Evolutionary conservation across 768 basidiomycete genomes (phyloP), one percentile per base, ranked within the genome.

Genomic region (Cubamyces lactineus): DNA sequence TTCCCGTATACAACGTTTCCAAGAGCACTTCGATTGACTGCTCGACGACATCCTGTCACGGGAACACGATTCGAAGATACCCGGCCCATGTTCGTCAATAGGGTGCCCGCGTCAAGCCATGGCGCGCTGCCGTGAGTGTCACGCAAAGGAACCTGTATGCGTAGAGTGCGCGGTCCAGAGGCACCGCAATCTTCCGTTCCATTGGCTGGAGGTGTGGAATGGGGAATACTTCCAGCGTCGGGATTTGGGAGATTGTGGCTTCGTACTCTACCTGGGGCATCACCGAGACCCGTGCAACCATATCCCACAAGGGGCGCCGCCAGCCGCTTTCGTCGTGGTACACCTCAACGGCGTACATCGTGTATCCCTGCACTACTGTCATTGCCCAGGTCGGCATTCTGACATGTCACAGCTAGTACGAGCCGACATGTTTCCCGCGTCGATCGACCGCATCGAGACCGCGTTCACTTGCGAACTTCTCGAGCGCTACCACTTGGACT

Each of bases 221-320:
- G 54, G 54, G 15, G 17, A 5, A 3, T 46, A 19, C 43, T 56
- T 56, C 28, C 11, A 28, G 26, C 54, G 43, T 1, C 2, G 21
- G 1, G 54, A 46, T 21, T 30, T 56, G 2, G 4, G 9, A 1
- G 41, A 43, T 4, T 8, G 46, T 2, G 54, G 43, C 24, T 41
- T 43, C 17, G 39, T 56, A n/a, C 30, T 56, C 11, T 28, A 45
- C 54, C 45, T 56, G 11, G 43, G 43, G 2, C 54, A 56, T 21
- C 26, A 26, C 7, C 28, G 39, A 26, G n/a, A 12, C 5, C 13
- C 41, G 30, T 56, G 54, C 28, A 26, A 43, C 11, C 2, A 56
- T 19, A 9, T 39, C 34, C 50, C n/a, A 52, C 30, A 3, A 7
- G 21, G 34, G 9, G 17, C 5, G 23, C n/a, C 15, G 5, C 34